phyloP scores from a whole-genome alignment of 106 monocot genomes.

The Dendrobium chrysotoxum region DNA sequence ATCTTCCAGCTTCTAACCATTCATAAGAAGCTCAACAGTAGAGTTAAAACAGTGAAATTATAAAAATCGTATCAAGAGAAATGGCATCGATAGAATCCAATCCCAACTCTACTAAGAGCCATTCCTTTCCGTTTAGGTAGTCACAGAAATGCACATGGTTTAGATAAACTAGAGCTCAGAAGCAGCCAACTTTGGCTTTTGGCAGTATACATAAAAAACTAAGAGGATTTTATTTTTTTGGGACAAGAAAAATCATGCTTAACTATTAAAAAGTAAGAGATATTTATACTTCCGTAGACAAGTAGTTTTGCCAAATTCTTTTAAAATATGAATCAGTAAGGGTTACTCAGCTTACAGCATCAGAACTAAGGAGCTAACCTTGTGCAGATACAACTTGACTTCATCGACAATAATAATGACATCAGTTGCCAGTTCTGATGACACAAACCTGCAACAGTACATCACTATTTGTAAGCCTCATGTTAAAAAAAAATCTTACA shows the following conservation, averaged over 20 bases:
- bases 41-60: too few relatives aligned
- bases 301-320: background rate
- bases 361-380: constrained; percentile 19
- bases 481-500: background rate
- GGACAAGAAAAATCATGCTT: too few relatives aligned
- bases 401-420: constrained; percentile 45
- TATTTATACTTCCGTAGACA: background rate
- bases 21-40: too few relatives aligned
- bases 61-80: too few relatives aligned
- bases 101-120: background rate
- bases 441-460: constrained; percentile 45
- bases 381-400: constrained; percentile 68
- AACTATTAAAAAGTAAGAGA: background rate
- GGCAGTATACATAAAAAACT: background rate
- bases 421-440: constrained; percentile 63
- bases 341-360: background rate
- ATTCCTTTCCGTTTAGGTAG: background rate
- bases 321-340: background rate
- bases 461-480: background rate
- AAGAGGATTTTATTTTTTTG: too few relatives aligned
- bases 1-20: too few relatives aligned
- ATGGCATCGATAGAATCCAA: background rate
- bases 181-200: background rate
- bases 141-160: background rate
- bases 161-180: background rate